phyloP scores from a whole-genome alignment of 1,139 yeast species.

The Candida tropicalis region DNA sequence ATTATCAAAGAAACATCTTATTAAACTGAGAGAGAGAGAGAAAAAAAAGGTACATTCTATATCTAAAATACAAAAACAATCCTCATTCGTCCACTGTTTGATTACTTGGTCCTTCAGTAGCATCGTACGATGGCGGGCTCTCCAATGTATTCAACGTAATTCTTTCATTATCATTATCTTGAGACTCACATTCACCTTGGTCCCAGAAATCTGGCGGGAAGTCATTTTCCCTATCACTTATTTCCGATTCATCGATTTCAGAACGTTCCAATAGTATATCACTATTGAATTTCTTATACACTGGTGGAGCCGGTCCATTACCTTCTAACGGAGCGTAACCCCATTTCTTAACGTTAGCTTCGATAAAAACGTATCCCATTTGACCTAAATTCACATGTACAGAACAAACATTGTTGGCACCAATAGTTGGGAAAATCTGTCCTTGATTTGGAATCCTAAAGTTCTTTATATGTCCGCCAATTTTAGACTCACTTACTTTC shows the following conservation, averaged over 20 bases:
- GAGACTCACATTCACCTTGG: conserved; percentile 18
- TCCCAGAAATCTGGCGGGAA: conserved; percentile 63
- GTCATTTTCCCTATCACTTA: conserved; percentile 49
- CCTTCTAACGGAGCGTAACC: conserved; percentile 67
- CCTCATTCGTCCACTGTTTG: background rate
- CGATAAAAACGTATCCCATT: conserved; percentile 59
- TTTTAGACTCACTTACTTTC: conserved; percentile 61
- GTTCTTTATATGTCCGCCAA: conserved; percentile 68
- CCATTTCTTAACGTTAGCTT: conserved; percentile 65
- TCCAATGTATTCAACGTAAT: conserved; percentile 45
- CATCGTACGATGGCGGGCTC: conserved; percentile 12
- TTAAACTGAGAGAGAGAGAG: background rate
- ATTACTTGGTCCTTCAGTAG: conserved; percentile 8
- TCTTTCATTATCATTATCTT: conserved; percentile 30
- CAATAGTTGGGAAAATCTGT: conserved; percentile 53
- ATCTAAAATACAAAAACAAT: background rate
- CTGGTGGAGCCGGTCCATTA: conserved; percentile 64
- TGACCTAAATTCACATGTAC: conserved; percentile 61
- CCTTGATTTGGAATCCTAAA: conserved; percentile 41
- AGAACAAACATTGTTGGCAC: conserved; percentile 54
- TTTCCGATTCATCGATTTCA: conserved; percentile 53
- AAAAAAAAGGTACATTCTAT: conserved; percentile 1
- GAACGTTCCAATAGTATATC: conserved; percentile 58
- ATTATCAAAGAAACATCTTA: background rate
- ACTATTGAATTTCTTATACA: conserved; percentile 55